Percentiles rank a stretch among this genome's conserved stretches.
Evolutionary conservation across 495 filamentous ascomycete genomes (phyloP).

Genomic region (Annulohypoxylon nitens): DNA sequence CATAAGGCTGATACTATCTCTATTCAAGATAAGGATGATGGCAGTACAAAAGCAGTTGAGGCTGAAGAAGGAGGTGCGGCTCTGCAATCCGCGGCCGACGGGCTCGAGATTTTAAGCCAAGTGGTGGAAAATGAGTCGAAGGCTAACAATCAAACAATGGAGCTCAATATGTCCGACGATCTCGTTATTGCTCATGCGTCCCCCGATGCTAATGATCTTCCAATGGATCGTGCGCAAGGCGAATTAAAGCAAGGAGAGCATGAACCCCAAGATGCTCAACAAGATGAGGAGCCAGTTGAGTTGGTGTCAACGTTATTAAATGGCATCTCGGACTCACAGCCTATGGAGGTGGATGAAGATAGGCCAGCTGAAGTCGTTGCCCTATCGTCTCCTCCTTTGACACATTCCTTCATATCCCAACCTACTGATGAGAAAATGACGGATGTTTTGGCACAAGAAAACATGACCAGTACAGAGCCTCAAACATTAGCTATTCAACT

Average conservation of each 20-base stretch:
- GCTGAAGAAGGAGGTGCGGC: constrained; percentile 26
- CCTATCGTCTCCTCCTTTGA: constrained; percentile 40
- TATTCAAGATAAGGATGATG: constrained; percentile 18
- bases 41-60: constrained; percentile 18
- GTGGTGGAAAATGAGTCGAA: constrained; percentile 39
- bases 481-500: constrained; percentile 29
- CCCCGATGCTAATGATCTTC: constrained; percentile 1
- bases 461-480: constrained; percentile 3
- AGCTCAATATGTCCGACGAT: constrained; percentile 20
- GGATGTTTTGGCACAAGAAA: constrained; percentile 15
- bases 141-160: constrained; percentile 32
- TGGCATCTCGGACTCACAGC: background rate
- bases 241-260: constrained; percentile 23
- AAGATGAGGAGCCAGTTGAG: constrained; percentile 39
- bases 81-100: constrained; percentile 44
- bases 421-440: constrained; percentile 15
- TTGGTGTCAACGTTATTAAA: constrained; percentile 18
- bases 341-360: constrained; percentile 6
- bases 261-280: constrained; percentile 27
- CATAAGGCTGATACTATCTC: background rate
- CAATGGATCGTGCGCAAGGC: constrained; percentile 9
- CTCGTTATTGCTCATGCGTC: constrained; percentile 1
- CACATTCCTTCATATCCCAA: constrained; percentile 35
- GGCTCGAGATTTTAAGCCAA: constrained; percentile 48
- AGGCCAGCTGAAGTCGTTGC: constrained; percentile 12